A percentile compares a stretch with the other conserved stretches of the same genome.
These are phyloP conservation scores for Arthroderma sp. DNA, from an alignment of 2,329 filamentous ascomycete species.

Conservation along the genomic window DNA sequence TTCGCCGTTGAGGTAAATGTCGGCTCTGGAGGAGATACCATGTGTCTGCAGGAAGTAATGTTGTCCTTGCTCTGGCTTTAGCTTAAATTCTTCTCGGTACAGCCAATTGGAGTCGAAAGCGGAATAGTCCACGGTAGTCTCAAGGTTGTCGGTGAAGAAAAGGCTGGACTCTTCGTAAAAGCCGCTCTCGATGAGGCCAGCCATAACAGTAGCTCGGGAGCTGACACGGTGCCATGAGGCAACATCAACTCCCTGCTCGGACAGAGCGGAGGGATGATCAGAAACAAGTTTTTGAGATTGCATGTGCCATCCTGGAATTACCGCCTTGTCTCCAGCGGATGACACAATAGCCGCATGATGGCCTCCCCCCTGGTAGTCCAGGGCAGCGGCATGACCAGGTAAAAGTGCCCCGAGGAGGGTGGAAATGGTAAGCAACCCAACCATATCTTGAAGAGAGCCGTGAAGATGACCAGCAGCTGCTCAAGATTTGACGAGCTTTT, in stretches of 20 bases:
- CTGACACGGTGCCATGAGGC: conserved; percentile 40
- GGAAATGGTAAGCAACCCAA: background rate
- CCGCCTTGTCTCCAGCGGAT: conserved; percentile 14
- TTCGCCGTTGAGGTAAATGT: conserved; percentile 46
- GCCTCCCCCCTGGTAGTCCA: background rate
- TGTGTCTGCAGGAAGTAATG: conserved; percentile 44
- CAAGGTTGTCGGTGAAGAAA: conserved; percentile 43
- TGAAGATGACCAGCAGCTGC: background rate
- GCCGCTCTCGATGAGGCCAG: conserved; percentile 39
- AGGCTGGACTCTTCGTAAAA: conserved; percentile 41
- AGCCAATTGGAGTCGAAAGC: conserved; percentile 45
- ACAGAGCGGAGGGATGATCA: conserved; percentile 27
- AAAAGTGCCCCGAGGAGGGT: background rate
- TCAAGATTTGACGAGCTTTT: background rate
- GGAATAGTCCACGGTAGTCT: conserved; percentile 29
- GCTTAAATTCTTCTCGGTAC: conserved; percentile 41
- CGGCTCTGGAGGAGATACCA: conserved; percentile 47
- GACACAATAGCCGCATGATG: conserved; percentile 10
- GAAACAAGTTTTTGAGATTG: conserved; percentile 31
- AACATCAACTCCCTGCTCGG: conserved; percentile 33
- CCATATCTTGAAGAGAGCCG: background rate
- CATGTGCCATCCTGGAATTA: conserved; percentile 36
- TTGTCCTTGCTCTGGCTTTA: conserved; percentile 21
- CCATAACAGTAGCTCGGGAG: conserved; percentile 44
- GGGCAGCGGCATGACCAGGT: background rate